Evolutionary conservation across 106 monocot species (phyloP).

Genomic region (Apostasia shenzhenica): DNA sequence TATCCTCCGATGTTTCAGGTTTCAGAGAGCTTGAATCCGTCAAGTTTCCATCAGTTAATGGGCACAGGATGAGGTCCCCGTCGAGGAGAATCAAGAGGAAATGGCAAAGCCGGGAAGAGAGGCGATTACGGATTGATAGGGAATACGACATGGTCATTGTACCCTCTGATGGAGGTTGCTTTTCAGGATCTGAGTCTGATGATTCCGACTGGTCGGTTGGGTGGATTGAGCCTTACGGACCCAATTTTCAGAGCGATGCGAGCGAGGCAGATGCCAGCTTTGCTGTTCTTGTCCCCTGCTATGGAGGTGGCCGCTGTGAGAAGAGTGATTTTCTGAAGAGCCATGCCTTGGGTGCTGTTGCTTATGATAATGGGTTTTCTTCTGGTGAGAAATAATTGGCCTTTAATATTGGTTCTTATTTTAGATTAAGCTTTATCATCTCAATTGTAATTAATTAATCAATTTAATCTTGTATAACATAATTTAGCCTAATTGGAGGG

Average conservation of each 20-base stretch:
- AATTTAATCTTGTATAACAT: too few species aligned
- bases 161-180: slow-evolving; percentile 51
- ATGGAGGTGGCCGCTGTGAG: slow-evolving; percentile 29
- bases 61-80: slow-evolving; percentile 8
- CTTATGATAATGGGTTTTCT: neutral
- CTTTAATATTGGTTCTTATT: too few species aligned
- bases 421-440: neutral
- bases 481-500: too few species aligned
- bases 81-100: slow-evolving; percentile 27
- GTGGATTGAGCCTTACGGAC: slow-evolving; percentile 60
- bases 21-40: slow-evolving; percentile 29
- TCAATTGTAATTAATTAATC: too few species aligned
- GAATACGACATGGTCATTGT: slow-evolving; percentile 70
- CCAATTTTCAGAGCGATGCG: slow-evolving; percentile 33
- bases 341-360: slow-evolving; percentile 10
- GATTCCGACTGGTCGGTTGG: slow-evolving; percentile 81
- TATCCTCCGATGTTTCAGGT: slow-evolving; percentile 38
- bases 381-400: slow-evolving; percentile 22
- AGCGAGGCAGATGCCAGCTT: slow-evolving; percentile 45
- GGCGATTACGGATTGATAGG: slow-evolving; percentile 32
- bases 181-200: slow-evolving; percentile 73
- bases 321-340: slow-evolving; percentile 9
- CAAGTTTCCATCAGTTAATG: slow-evolving; percentile 12
- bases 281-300: slow-evolving; percentile 72
- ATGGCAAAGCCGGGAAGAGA: slow-evolving; percentile 32